phyloP scores from a whole-genome alignment of 2,329 filamentous ascomycete species.

The Orbilia oligospora region DNA sequence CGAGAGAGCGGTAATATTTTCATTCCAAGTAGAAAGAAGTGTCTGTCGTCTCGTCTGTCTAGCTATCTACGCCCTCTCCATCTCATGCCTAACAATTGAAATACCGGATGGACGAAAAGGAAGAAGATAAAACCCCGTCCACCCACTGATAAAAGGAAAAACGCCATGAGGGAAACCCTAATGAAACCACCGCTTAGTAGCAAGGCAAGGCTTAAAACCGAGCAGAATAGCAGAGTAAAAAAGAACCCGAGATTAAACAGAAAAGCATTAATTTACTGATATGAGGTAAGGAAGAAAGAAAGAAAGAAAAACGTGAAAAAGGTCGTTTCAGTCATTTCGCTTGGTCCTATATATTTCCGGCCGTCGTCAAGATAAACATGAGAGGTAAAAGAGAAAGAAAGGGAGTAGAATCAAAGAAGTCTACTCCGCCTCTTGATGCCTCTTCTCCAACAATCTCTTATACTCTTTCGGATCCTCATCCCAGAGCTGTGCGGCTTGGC shows the following conservation, averaged over 20 bases:
- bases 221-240: constrained; percentile 14
- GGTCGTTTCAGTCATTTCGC: constrained; percentile 42
- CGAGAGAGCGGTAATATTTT: constrained; percentile 29
- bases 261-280: constrained; percentile 11
- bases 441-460: constrained; percentile 79
- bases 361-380: constrained; percentile 8
- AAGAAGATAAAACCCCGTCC: constrained; percentile 15
- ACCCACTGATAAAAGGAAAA: constrained; percentile 19
- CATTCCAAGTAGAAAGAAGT: constrained; percentile 9
- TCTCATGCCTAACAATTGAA: constrained; percentile 11
- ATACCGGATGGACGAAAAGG: constrained; percentile 7
- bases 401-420: background rate
- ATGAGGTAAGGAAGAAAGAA: background rate
- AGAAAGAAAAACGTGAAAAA: constrained; percentile 8
- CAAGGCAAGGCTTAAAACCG: constrained; percentile 12
- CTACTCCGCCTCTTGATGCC: constrained; percentile 73
- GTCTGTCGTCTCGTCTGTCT: constrained; percentile 19
- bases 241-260: constrained; percentile 6
- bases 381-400: background rate
- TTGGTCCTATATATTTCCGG: constrained; percentile 15
- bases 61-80: constrained; percentile 10
- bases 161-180: constrained; percentile 28
- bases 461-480: constrained; percentile 89
- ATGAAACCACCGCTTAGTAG: constrained; percentile 19
- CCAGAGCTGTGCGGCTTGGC: constrained; percentile 96